Evolutionary conservation across 257 asterid species (phyloP), one percentile per base, ranked within the genome.

Genomic region (Solanum lycopersicoides): DNA sequence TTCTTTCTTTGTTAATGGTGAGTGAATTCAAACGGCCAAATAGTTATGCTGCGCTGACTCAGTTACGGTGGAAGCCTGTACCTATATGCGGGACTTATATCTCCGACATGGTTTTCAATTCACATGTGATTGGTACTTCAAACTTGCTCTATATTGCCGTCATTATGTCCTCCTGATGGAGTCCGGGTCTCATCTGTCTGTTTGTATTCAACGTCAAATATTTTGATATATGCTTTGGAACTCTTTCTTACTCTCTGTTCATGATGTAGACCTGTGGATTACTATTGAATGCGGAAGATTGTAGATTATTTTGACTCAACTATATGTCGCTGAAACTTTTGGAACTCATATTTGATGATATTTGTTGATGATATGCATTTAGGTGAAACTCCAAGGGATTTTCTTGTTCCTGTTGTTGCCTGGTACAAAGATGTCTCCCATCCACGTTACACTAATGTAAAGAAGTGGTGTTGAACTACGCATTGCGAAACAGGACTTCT

Each of bases 311-410:
- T 66, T 97, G 84, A 98, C 98, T 86, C 98, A 94, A 90, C 98
- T 98, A 75, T 92, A 94, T 80, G 89, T 95, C 59, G 95, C 98
- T 88, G 98, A 97, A 91, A 94, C 93, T 89, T 97, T 95, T 71
- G 99, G 98, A 89, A 89, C 96, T 59, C 99, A 35, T 5, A 7
- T 5, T 35, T 35, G 39, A 35, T 35, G 39, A 35, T 35, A 35
- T 35, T 35, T 35, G 37, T 4, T 35, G 37, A 35, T 35, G 37
- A 44, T 12, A 41, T 80, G 60, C 88, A 74, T 89, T 25, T 86
- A 97, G 98, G 99, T 88, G 98, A 98, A 83, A 95, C 98, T 95
- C 87, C 98, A 25, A 93, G 98, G 91, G 98, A 97, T 91, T 97
- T 97, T 88, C 95, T 95, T 73, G 96, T 89, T 44, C 98, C 98